Evolutionary conservation across 768 basidiomycete genomes (phyloP), one percentile per base, ranked within the genome.

Genomic region (Cubamyces lactineus): DNA sequence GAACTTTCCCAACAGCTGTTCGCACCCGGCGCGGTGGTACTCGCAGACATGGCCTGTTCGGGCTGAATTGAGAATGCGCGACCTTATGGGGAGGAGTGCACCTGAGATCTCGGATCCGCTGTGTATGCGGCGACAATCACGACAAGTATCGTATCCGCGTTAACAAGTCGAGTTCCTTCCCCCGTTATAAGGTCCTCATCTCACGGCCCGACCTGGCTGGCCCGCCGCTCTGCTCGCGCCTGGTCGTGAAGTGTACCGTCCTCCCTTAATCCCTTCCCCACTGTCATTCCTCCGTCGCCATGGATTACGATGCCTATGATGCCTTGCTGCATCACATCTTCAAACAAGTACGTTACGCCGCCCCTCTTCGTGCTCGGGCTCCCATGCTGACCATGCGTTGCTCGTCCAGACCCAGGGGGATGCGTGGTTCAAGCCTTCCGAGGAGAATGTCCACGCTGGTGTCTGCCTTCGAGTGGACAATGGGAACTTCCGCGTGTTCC

Each of bases 371-470:
- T 41, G 11, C 21, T 28, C 12, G 46, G 53, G 16, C 66, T 26
- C 70, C 66, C 38, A 65, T 70, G 4, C 24, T 42, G 19, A 52
- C 21, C 15, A 2, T 23, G 40, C 46, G 8, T 11, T 53, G 8
- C 17, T 13, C 28, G 39, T 11, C 19, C 15, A 91, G 88, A 92
- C 91, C 0, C 88, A 91, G 70, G 85, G 87, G 2, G 89, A 91
- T 61, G 87, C 91, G 7, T 92, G 91, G 91, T 92, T 92, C 74
- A 92, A 91, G 69, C 90, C 90, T 3, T 84, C 89, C 0, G 88
- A 91, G 68, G 91, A 93, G 74, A 92, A 91, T 69, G 77, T 91
- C 53, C 85, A 88, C 60, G 88, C 87, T 0, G 91, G 91, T 49
- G 89, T 93, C 64, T 92, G 89, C 69, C 74, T 93, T 21, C 82